These are phyloP conservation scores for Phylloporus arenicola DNA, from an alignment of 768 basidiomycete species.

Conservation along the genomic window DNA sequence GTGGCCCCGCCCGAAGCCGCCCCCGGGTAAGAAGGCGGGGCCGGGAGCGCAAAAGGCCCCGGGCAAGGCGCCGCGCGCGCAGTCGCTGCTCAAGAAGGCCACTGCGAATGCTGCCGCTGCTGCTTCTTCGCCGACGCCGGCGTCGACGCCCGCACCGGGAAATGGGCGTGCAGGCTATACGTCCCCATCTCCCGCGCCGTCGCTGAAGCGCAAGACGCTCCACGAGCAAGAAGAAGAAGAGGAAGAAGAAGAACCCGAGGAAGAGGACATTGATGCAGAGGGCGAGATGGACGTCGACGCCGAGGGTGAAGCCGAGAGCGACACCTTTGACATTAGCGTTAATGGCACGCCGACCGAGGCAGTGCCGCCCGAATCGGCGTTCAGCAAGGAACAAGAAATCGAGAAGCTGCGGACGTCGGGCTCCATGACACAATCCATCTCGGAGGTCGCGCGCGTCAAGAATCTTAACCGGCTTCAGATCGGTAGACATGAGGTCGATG, in stretches of 20 bases:
- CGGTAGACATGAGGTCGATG: constrained; percentile 93
- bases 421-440: constrained; percentile 98
- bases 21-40: constrained; percentile 50
- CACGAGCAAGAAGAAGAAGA: constrained; percentile 62
- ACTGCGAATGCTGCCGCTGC: constrained; percentile 64
- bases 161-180: constrained; percentile 31
- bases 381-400: constrained; percentile 98
- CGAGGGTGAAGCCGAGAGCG: constrained; percentile 46
- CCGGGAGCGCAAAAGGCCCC: constrained; percentile 47
- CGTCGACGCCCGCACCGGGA: constrained; percentile 40
- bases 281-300: constrained; percentile 48
- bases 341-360: constrained; percentile 42
- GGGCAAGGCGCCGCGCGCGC: constrained; percentile 56
- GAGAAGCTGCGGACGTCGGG: constrained; percentile 97
- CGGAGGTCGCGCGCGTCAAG: constrained; percentile 96
- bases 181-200: constrained; percentile 55
- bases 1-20: constrained; percentile 87
- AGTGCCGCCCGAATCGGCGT: constrained; percentile 52
- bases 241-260: constrained; percentile 48
- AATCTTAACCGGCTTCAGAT: constrained; percentile 97
- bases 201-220: constrained; percentile 63
- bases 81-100: constrained; percentile 61
- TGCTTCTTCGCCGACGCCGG: constrained; percentile 56
- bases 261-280: constrained; percentile 43
- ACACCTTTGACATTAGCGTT: constrained; percentile 62